A percentile compares a stretch with the other conserved stretches of the same genome.
Evolutionary conservation across 345 rosid species (phyloP).

Genomic region (Rhizophora mangle): DNA sequence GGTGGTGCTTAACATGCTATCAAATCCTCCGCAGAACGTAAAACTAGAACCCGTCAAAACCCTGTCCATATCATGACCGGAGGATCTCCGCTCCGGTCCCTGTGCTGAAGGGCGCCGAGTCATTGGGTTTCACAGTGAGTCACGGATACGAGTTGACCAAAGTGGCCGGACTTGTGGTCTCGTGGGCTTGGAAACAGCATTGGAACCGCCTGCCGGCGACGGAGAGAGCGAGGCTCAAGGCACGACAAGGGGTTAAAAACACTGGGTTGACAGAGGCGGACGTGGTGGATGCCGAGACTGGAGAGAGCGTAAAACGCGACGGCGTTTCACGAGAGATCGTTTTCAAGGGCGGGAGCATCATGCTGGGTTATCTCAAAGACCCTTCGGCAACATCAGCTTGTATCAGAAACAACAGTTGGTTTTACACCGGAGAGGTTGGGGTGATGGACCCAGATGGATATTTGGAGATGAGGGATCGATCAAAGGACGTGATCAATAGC

Average conservation of each 20-base stretch:
- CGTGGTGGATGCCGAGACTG: background rate
- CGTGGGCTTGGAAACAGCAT: background rate
- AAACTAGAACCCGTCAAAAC: background rate
- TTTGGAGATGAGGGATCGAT: background rate
- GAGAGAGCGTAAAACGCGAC: background rate
- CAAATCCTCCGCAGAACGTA: background rate
- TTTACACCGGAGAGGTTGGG: background rate
- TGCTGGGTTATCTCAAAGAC: background rate
- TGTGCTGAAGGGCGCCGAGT: background rate
- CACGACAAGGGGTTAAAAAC: background rate
- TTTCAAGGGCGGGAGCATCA: background rate
- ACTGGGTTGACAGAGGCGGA: background rate
- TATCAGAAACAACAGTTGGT: background rate
- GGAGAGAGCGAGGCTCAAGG: background rate
- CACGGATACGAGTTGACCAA: background rate
- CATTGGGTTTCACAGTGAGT: background rate
- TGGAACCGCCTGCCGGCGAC: background rate
- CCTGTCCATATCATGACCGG: background rate
- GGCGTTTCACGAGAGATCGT: background rate
- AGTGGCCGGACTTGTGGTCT: background rate
- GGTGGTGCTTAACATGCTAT: background rate
- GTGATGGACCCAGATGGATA: constrained; percentile 2
- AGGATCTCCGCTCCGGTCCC: background rate
- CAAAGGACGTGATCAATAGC: background rate
- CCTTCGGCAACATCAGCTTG: background rate